phyloP scores from a whole-genome alignment of 2,329 filamentous ascomycete genomes.

The Aotearoamyces nothofagi region DNA sequence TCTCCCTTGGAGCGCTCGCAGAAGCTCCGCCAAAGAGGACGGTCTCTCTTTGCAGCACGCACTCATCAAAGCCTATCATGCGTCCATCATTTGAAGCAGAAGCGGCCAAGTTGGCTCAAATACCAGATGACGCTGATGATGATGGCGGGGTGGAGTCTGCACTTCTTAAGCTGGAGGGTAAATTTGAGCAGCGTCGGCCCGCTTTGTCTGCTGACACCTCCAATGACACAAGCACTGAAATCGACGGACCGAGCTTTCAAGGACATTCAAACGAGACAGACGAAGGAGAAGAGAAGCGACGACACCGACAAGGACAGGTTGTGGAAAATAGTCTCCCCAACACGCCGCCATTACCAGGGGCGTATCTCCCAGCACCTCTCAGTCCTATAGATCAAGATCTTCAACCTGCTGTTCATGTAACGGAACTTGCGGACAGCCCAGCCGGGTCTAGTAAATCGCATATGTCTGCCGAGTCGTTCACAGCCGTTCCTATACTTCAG shows the following conservation, averaged over 20 bases:
- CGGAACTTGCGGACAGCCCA: constrained; percentile 8
- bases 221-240: constrained; percentile 9
- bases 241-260: too few relatives aligned
- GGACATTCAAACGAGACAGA: constrained; percentile 9
- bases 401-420: constrained; percentile 16
- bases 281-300: constrained; percentile 24
- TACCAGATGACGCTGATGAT: constrained; percentile 66
- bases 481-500: constrained; percentile 62
- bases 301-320: constrained; percentile 30
- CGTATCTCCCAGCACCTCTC: constrained; percentile 8
- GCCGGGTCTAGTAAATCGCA: constrained; percentile 32
- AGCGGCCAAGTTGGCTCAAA: constrained; percentile 71
- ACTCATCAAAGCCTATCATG: constrained; percentile 47
- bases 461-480: constrained; percentile 59
- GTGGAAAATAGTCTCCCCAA: constrained; percentile 25
- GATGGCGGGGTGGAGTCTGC: constrained; percentile 90
- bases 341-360: constrained; percentile 13
- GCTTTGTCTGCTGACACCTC: constrained; percentile 16
- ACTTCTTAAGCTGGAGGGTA: constrained; percentile 81
- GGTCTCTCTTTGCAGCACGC: constrained; percentile 42
- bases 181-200: constrained; percentile 45
- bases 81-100: constrained; percentile 75
- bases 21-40: constrained; percentile 30
- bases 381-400: constrained; percentile 8
- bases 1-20: constrained; percentile 43